These are phyloP conservation scores for Alternaria triticina DNA, from an alignment of 2,329 filamentous ascomycete species.

Conservation along the genomic window DNA sequence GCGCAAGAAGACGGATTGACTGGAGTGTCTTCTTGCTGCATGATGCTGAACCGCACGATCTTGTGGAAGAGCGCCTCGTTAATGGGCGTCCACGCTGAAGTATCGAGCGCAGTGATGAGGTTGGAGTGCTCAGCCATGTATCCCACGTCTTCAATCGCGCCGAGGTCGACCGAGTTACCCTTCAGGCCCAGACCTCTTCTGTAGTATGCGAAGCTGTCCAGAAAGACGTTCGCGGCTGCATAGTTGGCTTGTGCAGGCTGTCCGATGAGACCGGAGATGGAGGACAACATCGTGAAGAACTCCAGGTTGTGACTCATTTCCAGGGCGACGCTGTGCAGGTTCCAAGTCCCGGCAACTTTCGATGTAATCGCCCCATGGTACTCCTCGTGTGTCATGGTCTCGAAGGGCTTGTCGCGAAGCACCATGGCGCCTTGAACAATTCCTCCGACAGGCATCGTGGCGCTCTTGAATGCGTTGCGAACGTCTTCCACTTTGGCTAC, in stretches of 20 bases:
- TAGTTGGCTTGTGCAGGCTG: slow-evolving; percentile 33
- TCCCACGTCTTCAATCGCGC: slow-evolving; percentile 35
- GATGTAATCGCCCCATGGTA: slow-evolving; percentile 13
- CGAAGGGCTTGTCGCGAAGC: slow-evolving; percentile 10
- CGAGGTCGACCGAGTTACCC: slow-evolving; percentile 30
- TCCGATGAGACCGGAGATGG: slow-evolving; percentile 26
- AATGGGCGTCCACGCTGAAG: neutral
- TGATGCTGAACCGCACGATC: neutral
- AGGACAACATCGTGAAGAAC: slow-evolving; percentile 51
- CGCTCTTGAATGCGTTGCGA: neutral
- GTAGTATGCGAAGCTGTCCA: slow-evolving; percentile 36
- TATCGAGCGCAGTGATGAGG: neutral
- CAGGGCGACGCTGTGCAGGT: slow-evolving; percentile 24
- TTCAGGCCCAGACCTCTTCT: slow-evolving; percentile 23
- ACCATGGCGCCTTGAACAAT: slow-evolving; percentile 10
- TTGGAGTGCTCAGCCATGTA: slow-evolving; percentile 21
- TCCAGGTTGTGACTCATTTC: slow-evolving; percentile 30
- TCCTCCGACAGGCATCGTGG: slow-evolving; percentile 10
- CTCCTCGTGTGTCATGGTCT: slow-evolving; percentile 14
- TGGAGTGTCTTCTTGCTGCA: neutral
- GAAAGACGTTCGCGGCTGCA: slow-evolving; percentile 36
- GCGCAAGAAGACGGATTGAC: neutral
- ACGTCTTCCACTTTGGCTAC: slow-evolving; percentile 9
- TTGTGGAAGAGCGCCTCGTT: neutral
- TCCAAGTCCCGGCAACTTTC: slow-evolving; percentile 33